These are phyloP conservation scores for Boletus hoseneyae DNA, from an alignment of 1,284 basidiomycete genomes.

Conservation along the genomic window DNA sequence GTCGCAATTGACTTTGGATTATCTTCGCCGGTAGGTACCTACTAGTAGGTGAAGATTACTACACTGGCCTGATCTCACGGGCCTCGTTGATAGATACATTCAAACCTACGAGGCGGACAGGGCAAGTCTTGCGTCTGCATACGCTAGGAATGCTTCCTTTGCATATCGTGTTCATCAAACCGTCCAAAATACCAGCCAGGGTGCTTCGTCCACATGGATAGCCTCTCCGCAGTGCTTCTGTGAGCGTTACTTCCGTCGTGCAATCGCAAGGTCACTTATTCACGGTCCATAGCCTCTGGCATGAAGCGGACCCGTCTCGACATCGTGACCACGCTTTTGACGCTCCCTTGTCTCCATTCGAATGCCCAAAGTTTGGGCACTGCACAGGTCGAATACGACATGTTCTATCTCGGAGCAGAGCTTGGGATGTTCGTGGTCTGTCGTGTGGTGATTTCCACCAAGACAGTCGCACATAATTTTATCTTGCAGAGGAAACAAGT, in stretches of 20 bases:
- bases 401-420: conserved; percentile 27
- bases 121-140: conserved; percentile 33
- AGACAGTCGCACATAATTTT: conserved; percentile 29
- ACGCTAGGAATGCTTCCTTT: conserved; percentile 29
- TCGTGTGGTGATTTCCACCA: conserved; percentile 14
- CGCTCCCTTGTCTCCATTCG: conserved; percentile 26
- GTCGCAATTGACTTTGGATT: conserved; percentile 30
- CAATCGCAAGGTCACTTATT: conserved; percentile 6
- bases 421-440: conserved; percentile 31
- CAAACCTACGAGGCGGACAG: conserved; percentile 33
- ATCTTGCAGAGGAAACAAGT: conserved; percentile 30
- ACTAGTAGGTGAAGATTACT: background rate
- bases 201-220: background rate
- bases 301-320: conserved; percentile 26
- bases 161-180: conserved; percentile 26
- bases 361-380: background rate
- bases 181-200: background rate
- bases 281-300: conserved; percentile 12
- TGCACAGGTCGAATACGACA: conserved; percentile 29
- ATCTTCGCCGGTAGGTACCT: conserved; percentile 28
- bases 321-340: conserved; percentile 22
- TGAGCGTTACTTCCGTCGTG: conserved; percentile 8
- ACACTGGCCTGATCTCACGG: conserved; percentile 6
- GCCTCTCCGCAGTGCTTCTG: conserved; percentile 10
- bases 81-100: conserved; percentile 22